Percentiles rank a stretch among this genome's conserved stretches.
Conservation (phyloP, 176 grass and related monocot genomes). For the Dendrocalamus sinicus region DNA sequence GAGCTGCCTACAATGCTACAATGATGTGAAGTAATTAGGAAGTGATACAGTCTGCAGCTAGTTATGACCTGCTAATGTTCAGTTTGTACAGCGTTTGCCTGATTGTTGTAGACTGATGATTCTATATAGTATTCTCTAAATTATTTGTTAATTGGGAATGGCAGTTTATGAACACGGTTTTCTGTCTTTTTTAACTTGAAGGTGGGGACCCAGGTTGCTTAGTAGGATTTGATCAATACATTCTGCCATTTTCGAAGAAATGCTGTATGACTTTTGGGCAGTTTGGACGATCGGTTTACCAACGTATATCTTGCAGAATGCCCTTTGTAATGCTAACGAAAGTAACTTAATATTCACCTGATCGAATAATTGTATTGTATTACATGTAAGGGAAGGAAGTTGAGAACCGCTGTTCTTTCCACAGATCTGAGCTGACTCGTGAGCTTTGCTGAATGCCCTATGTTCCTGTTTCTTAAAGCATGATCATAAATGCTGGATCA, state of each 20-base stretch:
- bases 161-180: conserved; percentile 8
- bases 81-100: conserved; percentile 30
- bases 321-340: not conserved
- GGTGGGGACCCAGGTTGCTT: not conserved
- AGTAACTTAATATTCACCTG: not conserved
- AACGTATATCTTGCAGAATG: not conserved
- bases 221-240: not conserved
- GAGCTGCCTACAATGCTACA: not conserved
- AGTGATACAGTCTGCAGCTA: conserved; percentile 27
- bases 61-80: conserved; percentile 24
- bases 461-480: not conserved
- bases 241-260: not conserved
- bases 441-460: not conserved
- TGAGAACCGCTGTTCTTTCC: not conserved
- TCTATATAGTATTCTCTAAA: conserved; percentile 28
- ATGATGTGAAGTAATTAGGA: conserved; percentile 35
- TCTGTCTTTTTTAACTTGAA: not conserved
- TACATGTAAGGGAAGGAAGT: too few species aligned
- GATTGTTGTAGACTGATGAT: conserved; percentile 33
- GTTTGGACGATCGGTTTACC: not conserved
- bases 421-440: not conserved
- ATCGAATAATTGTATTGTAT: not conserved
- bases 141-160: conserved; percentile 8
- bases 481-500: not conserved
- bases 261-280: not conserved